Conservation (phyloP, 179 eudicot genomes). For the Pouteria campechiana region DNA sequence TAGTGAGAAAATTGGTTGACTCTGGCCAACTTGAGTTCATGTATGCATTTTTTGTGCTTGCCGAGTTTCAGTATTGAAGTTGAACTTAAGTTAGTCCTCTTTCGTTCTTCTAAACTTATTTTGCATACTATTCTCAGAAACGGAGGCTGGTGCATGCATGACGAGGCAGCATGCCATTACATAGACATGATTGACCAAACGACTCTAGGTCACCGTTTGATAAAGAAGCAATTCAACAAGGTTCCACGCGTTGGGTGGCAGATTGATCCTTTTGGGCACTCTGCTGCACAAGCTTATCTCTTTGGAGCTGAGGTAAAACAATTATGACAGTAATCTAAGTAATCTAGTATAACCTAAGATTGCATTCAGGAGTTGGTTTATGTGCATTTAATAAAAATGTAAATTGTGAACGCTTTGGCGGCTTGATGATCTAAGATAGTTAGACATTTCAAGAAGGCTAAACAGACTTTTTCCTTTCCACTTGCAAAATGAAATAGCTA, state of each 20-base stretch:
- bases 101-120: background rate
- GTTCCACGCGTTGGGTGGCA: constrained; percentile 98
- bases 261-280: constrained; percentile 92
- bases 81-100: background rate
- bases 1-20: constrained; percentile 52
- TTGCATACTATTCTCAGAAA: constrained; percentile 29
- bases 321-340: background rate
- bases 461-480: no score
- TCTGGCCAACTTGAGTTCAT: constrained; percentile 70
- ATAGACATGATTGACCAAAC: constrained; percentile 97
- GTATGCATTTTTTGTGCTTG: constrained; percentile 20
- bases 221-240: constrained; percentile 50
- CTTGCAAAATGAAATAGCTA: no score
- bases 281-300: constrained; percentile 88
- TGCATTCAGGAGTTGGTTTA: no score
- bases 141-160: constrained; percentile 98
- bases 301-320: constrained; percentile 71
- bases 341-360: no score
- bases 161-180: constrained; percentile 78
- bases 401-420: no score
- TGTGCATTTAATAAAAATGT: no score
- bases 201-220: constrained; percentile 59
- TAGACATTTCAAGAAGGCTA: no score
- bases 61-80: background rate
- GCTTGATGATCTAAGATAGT: no score